Evolutionary conservation across 2,329 filamentous ascomycete genomes (phyloP), one percentile per base, ranked within the genome.

Genomic region (Phialophora tarda): DNA sequence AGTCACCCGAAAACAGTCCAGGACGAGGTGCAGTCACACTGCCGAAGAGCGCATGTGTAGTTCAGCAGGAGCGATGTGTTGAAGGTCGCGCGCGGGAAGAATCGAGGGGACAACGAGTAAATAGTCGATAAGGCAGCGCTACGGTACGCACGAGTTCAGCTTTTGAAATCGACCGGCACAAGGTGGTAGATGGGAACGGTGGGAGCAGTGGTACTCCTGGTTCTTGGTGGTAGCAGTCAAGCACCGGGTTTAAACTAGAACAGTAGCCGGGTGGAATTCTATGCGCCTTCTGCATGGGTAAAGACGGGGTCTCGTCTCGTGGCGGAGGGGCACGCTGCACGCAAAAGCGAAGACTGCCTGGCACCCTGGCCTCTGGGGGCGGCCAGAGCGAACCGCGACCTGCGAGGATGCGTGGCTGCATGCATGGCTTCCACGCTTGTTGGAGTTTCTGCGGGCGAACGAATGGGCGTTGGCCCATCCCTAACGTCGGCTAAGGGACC

Each of bases 1-100:
- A 65, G 64, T 60, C 64, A 62, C 64, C 71, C 71, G 70, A 26
- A 59, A 66, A 55, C 64, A 56, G 28, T 4, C 2, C 28, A 53
- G 28, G 30, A 41, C 30, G 21, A 61, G 57, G 30, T 57, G 63
- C 55, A 59, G 32, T 64, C 51, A 63, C 44, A 59, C 51, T 55
- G 59, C 32, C 58, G 65, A 24, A n/a, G 58, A 61, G 38, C 50
- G 63, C 65, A 70, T 66, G 53, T 24, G 58, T 53, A 44, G 50
- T 51, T 32, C 26, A 47, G 44, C 38, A 38, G 53, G 21, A 53
- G 24, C 7, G 48, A 41, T 38, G 59, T n/a, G 38, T 30, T 30
- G 7, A 10, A 34, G 26, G 59, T 32, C 28, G 30, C 26, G 47
- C 53, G 53, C 53, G 53, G 47, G 23, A 58, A 47, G 60, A 30